Conservation (phyloP, 768 basidiomycete species). For the Suillus subaureus region DNA sequence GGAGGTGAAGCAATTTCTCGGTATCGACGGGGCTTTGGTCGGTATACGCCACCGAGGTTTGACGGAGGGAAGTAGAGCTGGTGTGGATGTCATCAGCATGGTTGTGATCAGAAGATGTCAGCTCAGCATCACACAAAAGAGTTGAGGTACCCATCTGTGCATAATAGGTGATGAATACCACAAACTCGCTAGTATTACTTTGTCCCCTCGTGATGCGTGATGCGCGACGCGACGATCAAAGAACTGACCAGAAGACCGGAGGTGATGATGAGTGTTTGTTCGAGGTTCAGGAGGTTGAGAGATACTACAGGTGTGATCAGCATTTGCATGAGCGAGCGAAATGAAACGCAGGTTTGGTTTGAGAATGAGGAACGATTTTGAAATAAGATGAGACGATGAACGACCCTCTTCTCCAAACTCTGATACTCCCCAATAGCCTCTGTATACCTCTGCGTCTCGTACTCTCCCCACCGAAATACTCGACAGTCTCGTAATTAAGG, state of each 20-base stretch:
- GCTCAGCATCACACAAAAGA: background rate
- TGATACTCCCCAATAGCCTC: constrained; percentile 78
- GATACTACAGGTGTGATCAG: constrained; percentile 46
- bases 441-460: constrained; percentile 71
- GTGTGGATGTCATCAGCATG: background rate
- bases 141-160: constrained; percentile 54
- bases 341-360: background rate
- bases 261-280: constrained; percentile 82
- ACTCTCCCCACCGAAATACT: constrained; percentile 85
- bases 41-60: background rate
- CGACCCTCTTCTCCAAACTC: constrained; percentile 69
- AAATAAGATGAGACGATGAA: constrained; percentile 40
- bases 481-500: constrained; percentile 83
- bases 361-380: no score
- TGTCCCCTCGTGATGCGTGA: constrained; percentile 62
- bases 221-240: constrained; percentile 72
- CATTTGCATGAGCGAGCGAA: background rate
- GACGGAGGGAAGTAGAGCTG: background rate
- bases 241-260: constrained; percentile 77
- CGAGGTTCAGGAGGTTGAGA: constrained; percentile 71
- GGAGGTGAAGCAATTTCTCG: constrained; percentile 76
- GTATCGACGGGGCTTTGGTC: constrained; percentile 80
- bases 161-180: constrained; percentile 82
- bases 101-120: background rate
- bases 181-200: constrained; percentile 44